A percentile compares a stretch with the other conserved stretches of the same genome.
These are phyloP conservation scores for Ceratonia siliqua DNA, from an alignment of 306 rosid genomes.

Conservation along the genomic window DNA sequence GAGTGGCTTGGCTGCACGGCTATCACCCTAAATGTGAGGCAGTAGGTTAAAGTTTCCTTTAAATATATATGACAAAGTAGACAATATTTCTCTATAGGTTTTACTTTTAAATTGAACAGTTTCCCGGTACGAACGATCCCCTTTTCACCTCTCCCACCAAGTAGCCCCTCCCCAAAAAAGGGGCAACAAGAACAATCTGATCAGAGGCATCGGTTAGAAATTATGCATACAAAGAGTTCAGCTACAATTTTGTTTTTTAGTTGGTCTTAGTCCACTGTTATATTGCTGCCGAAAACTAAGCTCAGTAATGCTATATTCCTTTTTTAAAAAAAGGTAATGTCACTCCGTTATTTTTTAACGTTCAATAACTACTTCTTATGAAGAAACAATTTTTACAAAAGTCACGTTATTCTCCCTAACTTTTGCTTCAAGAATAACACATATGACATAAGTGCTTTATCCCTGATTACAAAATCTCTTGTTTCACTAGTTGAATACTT, in stretches of 20 bases:
- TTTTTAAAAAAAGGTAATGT: no score
- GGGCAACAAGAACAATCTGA: conserved; percentile 5
- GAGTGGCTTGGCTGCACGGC: no score
- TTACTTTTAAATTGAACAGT: neutral
- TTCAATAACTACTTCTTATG: neutral
- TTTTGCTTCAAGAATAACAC: conserved; percentile 4
- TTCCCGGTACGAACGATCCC: conserved; percentile 8
- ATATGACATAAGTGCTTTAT: neutral
- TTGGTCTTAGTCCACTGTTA: neutral
- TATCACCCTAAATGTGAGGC: no score
- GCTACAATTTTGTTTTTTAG: neutral
- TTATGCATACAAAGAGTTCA: neutral
- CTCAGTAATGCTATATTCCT: no score
- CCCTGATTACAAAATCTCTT: neutral
- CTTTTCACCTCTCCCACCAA: neutral
- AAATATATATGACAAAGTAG: neutral
- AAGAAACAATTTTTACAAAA: neutral
- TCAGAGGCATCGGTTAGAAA: neutral
- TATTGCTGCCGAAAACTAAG: neutral
- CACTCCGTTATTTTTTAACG: neutral
- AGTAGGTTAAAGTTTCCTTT: neutral
- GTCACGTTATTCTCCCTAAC: neutral
- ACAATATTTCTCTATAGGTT: neutral
- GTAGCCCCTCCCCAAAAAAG: neutral
- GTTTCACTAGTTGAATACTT: conserved; percentile 1